Evolutionary conservation across 2,329 filamentous ascomycete species (phyloP), one percentile per base, ranked within the genome.

Genomic region (Ilyonectria destructans): DNA sequence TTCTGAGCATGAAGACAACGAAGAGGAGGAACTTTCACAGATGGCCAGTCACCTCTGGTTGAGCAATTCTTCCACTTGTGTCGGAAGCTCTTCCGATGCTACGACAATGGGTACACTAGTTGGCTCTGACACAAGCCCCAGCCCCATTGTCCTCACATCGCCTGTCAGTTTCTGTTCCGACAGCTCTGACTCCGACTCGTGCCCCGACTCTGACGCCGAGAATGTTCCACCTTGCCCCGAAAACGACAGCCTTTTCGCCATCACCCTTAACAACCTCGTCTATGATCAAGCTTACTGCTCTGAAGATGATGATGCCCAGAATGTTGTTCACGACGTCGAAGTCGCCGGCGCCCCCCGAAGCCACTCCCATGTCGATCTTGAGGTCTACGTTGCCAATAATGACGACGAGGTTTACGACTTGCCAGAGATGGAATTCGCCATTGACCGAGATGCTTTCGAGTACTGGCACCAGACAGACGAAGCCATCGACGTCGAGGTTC

Each of bases 311-410:
- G 62, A 66, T 6, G 69, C 69, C 7, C 37, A 33, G 3, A 77
- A 80, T 56, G 64, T 81, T 4, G 52, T 81, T 12, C 73, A 78
- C 62, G 73, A 74, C 29, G 78, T 77, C 13, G 63, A 78, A 13
- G 40, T 80, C 1, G 46, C 74, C 1, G 75, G 71, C 1, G 45
- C 58, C 2, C 26, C 66, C 0, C 19, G 43, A 1, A 58, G 31
- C 0, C 40, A 51, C 3, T 21, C 48, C 1, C 51, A 63, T 2
- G 72, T 78, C 21, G 78, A 81, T 49, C 65, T 82, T 15, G 77
- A 80, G 33, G 69, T 81, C 0, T 81, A 75, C 35, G 31, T 79
- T 1, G 74, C 71, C 1, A 62, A 76, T 2, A 72, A 78, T 15
- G 75, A 77, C 17, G 71, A 76, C 0, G 76, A 80, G 0, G 17